Evolutionary conservation across 768 basidiomycete genomes (phyloP), one percentile per base, ranked within the genome.

Genomic region (Imleria badia): DNA sequence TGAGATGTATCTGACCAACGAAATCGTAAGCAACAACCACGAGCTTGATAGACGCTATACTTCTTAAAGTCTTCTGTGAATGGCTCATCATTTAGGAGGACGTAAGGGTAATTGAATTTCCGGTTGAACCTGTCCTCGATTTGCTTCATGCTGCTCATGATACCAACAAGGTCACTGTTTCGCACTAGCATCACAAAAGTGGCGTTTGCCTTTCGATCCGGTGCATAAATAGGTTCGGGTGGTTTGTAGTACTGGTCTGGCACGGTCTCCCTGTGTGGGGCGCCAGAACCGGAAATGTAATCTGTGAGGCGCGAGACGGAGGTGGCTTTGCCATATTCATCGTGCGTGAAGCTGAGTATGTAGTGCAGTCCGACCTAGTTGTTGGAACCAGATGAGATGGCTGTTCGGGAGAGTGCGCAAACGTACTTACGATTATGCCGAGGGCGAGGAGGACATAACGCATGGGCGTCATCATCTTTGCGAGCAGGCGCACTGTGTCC

Each of bases 71-170:
- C 80, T 1, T 86, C 83, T 14, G 80, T 75, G 70, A 96, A 96
- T 0, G 83, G 81, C 58, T 82, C 81, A 45, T 97, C 94, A 67
- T 96, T 96, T 55, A 98, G 75, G 72, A 97, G 89, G 23, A 93
- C 86, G 70, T 90, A 97, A 5, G 92, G 91, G 64, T 97, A 96
- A 20, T 80, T 77, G 61, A 82, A 89, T 56, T 78, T 81, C 41
- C 76, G 74, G 72, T 98, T 98, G 75, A 97, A 97, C 38, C 88
- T 76, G 66, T 91, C 87, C 73, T 98, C 96, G 73, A 93, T 72
- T 68, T 88, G 81, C 58, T 80, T 80, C 60, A 94, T 84, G 58
- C 85, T 87, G 36, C 73, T 72, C 49, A 88, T 71, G 41, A 85
- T 80, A 17, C 79, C 77, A n/a, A 77, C 59, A 8, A 86, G 60